Conservation (phyloP, 768 basidiomycete species). For the Lentinula edodes region DNA sequence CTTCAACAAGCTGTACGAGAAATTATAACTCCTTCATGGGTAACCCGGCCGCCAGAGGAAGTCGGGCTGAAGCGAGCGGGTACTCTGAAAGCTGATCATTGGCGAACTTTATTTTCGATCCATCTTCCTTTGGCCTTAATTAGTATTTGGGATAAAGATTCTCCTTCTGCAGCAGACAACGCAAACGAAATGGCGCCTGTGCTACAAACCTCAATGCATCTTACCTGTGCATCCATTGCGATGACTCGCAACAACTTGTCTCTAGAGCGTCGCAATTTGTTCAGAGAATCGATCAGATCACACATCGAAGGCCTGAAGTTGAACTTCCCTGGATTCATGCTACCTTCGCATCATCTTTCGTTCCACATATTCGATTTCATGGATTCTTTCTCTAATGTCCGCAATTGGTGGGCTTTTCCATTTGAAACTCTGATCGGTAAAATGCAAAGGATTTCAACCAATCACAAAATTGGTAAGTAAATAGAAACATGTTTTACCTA, state of each 20-base stretch:
- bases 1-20: background rate
- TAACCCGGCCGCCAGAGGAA: too few species aligned
- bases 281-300: background rate
- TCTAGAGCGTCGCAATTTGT: background rate
- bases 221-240: background rate
- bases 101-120: too few species aligned
- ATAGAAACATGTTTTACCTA: background rate
- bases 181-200: background rate
- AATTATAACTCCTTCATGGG: too few species aligned
- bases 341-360: conserved; percentile 1
- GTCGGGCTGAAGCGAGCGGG: too few species aligned
- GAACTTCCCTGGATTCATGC: conserved; percentile 9
- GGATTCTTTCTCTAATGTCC: conserved; percentile 8
- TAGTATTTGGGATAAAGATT: conserved; percentile 13
- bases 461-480: conserved; percentile 16
- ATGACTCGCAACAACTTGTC: conserved; percentile 1
- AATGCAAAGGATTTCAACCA: conserved; percentile 15
- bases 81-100: too few species aligned
- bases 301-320: conserved; percentile 8
- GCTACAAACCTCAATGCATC: background rate
- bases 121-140: too few species aligned
- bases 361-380: conserved; percentile 16
- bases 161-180: background rate
- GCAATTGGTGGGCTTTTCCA: conserved; percentile 20
- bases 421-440: conserved; percentile 19